Evolutionary conservation across 495 filamentous ascomycete species (phyloP).

Genomic region (Aspergillus indologenus): DNA sequence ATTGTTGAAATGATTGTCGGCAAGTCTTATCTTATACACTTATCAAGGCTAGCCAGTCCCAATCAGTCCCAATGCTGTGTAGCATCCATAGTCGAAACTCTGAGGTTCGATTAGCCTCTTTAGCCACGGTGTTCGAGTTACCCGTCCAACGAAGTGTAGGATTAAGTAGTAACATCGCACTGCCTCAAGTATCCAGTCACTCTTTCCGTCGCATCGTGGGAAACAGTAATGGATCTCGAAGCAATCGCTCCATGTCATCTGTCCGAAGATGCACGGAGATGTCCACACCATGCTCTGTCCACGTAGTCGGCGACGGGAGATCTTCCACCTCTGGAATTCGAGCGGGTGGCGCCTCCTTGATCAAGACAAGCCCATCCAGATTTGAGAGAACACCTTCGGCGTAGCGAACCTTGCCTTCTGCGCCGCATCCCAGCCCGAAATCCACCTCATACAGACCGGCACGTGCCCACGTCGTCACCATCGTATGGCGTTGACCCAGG

Average conservation of each 20-base stretch:
- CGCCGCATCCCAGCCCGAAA: constrained; percentile 21
- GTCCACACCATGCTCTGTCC: constrained; percentile 28
- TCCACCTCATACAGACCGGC: constrained; percentile 28
- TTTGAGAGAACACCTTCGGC: constrained; percentile 23
- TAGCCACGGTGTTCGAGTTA: too few relatives aligned
- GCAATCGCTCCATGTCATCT: constrained; percentile 28
- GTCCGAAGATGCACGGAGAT: constrained; percentile 23
- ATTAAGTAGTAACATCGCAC: too few relatives aligned
- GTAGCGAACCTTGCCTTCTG: constrained; percentile 16
- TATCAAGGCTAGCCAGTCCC: too few relatives aligned
- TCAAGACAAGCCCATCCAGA: constrained; percentile 27
- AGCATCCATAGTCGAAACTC: too few relatives aligned
- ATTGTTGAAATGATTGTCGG: too few relatives aligned
- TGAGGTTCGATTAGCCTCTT: too few relatives aligned
- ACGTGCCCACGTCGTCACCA: constrained; percentile 33
- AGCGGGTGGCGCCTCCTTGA: constrained; percentile 28
- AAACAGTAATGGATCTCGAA: constrained; percentile 11
- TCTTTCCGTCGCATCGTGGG: background rate
- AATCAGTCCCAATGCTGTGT: too few relatives aligned
- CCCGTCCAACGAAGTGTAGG: too few relatives aligned
- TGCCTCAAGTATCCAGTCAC: too few relatives aligned
- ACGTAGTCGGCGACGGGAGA: constrained; percentile 5
- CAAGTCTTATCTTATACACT: too few relatives aligned
- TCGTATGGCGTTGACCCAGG: constrained; percentile 25
- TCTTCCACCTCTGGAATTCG: background rate